Base-by-base conservation (phyloP, 2,329 filamentous ascomycete species). In the Celoporthe dispersa region DNA sequence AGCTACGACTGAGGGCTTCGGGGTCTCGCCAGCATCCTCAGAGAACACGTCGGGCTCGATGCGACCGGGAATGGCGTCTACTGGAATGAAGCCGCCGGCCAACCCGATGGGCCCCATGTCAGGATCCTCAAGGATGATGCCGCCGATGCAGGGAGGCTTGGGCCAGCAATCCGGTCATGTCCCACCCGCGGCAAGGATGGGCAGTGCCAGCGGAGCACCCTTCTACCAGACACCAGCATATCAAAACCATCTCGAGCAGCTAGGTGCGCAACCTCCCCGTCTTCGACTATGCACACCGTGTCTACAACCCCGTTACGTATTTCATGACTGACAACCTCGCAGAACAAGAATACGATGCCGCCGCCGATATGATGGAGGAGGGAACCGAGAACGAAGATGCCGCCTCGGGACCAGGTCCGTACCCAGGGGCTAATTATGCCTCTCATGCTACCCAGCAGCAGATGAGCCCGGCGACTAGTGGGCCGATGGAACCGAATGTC, bases 291-390 rank as follows among this genome's bases (percentile, higher is more conserved):
- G 22, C 11, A 14, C 25, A 31, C 19, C 14, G 12, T 31, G 19
- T 64, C 7, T 51, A 6, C 3, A 48, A 7, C 28, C 19, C 1
- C 41, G 48, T 37, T 25, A 12, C n/a, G n/a, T 28, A 19, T 35
- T 14, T n/a, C 9, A 16, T 11, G 5, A 51, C 70, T 71, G 37
- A 71, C 63, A 39, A 16, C 11, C 4, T 77, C 86, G 85, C 84
- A 98, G 95, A 98, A 84, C 94, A 97, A 87, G 95, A 98, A 85
- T 98, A 98, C 83, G 94, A 98, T 80, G 92, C 93, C 68, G 92
- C 94, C 82, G 89, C 88, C 80, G 94, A 95, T 77, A 92, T 97
- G 86, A 90, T 97, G 80, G 94, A 98, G 77, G 93, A 97, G 72
- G 84, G 90, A 74, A 91, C 92, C 70, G 75, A 88, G 90, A 71